Conservation (phyloP, 2,329 filamentous ascomycete genomes). For the Alternaria postmessia region DNA sequence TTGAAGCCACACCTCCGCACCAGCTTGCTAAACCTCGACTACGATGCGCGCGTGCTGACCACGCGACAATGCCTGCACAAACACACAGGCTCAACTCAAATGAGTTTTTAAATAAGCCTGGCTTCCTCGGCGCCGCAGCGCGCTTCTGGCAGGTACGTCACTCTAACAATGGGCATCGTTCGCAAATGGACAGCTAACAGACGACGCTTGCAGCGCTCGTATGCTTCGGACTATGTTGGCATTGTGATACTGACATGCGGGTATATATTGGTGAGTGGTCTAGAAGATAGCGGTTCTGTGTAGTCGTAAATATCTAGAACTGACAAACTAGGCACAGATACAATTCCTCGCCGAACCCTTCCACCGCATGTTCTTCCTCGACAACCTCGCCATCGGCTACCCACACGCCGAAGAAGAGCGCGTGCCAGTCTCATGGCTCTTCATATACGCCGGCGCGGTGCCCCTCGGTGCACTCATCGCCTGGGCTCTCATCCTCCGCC, state of each 20-base stretch:
- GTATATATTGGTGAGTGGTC: slow-evolving; percentile 66
- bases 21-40: slow-evolving; percentile 5
- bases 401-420: slow-evolving; percentile 86
- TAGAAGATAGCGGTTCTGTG: no score
- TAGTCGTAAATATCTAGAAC: background rate
- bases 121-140: slow-evolving; percentile 57
- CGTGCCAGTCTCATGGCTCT: slow-evolving; percentile 79
- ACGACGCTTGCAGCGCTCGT: slow-evolving; percentile 68
- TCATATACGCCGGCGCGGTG: slow-evolving; percentile 78
- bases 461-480: slow-evolving; percentile 73
- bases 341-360: slow-evolving; percentile 80
- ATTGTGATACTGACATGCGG: slow-evolving; percentile 73
- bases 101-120: slow-evolving; percentile 42
- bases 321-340: slow-evolving; percentile 57
- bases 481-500: slow-evolving; percentile 69
- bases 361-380: slow-evolving; percentile 91
- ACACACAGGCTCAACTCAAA: slow-evolving; percentile 35
- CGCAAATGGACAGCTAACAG: slow-evolving; percentile 15
- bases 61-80: slow-evolving; percentile 41
- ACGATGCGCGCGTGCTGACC: slow-evolving; percentile 27
- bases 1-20: slow-evolving; percentile 32
- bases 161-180: background rate
- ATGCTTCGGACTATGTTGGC: slow-evolving; percentile 88
- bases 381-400: slow-evolving; percentile 83
- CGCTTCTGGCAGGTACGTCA: slow-evolving; percentile 59